phyloP scores from a whole-genome alignment of 2,329 filamentous ascomycete species.

The Ophiostoma australiae region DNA sequence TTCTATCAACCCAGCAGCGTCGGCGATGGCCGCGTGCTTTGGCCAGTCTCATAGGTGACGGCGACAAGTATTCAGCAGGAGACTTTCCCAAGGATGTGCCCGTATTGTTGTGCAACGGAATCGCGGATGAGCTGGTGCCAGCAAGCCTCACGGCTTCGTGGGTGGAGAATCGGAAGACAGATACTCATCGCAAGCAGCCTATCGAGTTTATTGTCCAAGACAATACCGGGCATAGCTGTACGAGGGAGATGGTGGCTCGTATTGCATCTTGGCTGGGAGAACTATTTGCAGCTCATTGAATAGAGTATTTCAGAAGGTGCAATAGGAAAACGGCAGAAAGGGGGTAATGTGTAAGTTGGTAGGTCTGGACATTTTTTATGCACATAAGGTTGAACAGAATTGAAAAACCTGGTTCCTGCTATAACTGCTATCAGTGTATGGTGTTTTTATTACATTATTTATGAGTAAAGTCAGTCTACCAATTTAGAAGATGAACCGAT shows the following conservation, averaged over 20 bases:
- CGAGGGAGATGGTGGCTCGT: neutral
- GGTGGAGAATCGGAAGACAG: neutral
- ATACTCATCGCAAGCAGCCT: neutral
- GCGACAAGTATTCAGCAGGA: neutral
- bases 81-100: neutral
- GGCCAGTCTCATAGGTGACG: neutral
- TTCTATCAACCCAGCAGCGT: neutral
- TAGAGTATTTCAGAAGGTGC: too few species aligned
- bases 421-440: too few species aligned
- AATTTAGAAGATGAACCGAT: too few species aligned
- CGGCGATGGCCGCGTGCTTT: neutral
- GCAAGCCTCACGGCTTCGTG: neutral
- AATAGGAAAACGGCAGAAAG: too few species aligned
- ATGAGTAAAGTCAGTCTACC: too few species aligned
- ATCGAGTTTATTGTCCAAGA: neutral
- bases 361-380: too few species aligned
- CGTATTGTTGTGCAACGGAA: neutral
- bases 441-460: too few species aligned
- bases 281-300: neutral
- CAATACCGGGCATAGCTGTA: neutral
- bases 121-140: neutral
- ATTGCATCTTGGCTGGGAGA: neutral
- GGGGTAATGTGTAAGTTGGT: too few species aligned
- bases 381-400: too few species aligned
- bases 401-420: too few species aligned